Conservation (phyloP, 2,329 filamentous ascomycete species). For the Cytospora leucostoma region DNA sequence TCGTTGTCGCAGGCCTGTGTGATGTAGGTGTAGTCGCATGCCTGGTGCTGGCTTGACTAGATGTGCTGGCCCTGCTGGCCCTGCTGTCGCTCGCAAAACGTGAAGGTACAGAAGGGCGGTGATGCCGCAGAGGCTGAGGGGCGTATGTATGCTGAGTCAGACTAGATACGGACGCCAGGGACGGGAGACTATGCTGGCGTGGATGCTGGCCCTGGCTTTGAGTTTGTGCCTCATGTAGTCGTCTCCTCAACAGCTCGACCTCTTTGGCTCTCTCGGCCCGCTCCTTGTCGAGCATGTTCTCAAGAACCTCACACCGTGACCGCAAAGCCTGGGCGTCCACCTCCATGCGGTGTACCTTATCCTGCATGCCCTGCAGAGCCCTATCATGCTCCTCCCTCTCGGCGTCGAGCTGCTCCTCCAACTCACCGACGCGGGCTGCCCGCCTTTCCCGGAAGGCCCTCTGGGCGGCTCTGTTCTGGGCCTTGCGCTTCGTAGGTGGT, state of each 20-base stretch:
- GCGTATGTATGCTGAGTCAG: slow-evolving; percentile 20
- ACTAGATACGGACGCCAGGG: slow-evolving; percentile 22
- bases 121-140: slow-evolving; percentile 25
- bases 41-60: slow-evolving; percentile 21
- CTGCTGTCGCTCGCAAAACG: slow-evolving; percentile 18
- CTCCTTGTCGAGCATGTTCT: slow-evolving; percentile 64
- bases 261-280: slow-evolving; percentile 46
- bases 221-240: slow-evolving; percentile 23
- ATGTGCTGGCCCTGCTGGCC: slow-evolving; percentile 27
- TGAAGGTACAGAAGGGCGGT: slow-evolving; percentile 26
- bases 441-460: slow-evolving; percentile 86
- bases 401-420: slow-evolving; percentile 67
- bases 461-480: slow-evolving; percentile 91
- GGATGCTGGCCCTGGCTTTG: slow-evolving; percentile 18
- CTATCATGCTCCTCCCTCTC: slow-evolving; percentile 59
- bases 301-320: slow-evolving; percentile 61
- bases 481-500: slow-evolving; percentile 88
- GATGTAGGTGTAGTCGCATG: slow-evolving; percentile 28
- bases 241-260: slow-evolving; percentile 22
- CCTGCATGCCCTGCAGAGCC: slow-evolving; percentile 57
- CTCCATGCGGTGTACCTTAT: slow-evolving; percentile 62
- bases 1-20: slow-evolving; percentile 33
- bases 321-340: slow-evolving; percentile 67
- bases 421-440: slow-evolving; percentile 78
- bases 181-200: slow-evolving; percentile 26